Percentiles rank a stretch among this genome's conserved stretches.
These are phyloP conservation scores for Phytophthora sp. DNA, from an alignment of 352 stramenopile species.

Conservation along the genomic window DNA sequence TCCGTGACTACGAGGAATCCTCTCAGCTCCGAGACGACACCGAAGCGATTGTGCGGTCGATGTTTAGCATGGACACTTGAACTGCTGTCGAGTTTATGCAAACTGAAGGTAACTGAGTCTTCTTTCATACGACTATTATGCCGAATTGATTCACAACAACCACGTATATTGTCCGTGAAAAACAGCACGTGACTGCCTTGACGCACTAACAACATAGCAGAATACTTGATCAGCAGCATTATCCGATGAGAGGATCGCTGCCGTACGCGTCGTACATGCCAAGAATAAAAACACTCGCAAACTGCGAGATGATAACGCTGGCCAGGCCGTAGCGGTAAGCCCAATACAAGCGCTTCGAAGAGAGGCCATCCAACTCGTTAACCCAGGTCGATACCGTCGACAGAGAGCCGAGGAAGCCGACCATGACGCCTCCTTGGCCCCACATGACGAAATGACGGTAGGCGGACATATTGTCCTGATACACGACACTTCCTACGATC, in stretches of 20 bases:
- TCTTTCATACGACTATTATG: conserved; percentile 9
- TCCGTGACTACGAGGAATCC: conserved; percentile 33
- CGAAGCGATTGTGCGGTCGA: conserved; percentile 30
- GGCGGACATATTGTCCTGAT: conserved; percentile 28
- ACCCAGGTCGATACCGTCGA: conserved; percentile 78
- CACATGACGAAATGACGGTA: conserved; percentile 54
- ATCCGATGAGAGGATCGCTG: conserved; percentile 45
- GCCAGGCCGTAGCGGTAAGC: conserved; percentile 61
- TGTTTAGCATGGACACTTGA: conserved; percentile 38
- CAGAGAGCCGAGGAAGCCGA: conserved; percentile 69
- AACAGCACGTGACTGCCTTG: conserved; percentile 10
- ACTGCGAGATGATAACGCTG: conserved; percentile 57
- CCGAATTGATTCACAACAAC: conserved; percentile 10
- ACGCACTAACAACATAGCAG: conserved; percentile 30
- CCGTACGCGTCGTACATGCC: conserved; percentile 53
- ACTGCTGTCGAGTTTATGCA: background rate
- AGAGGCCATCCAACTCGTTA: conserved; percentile 60
- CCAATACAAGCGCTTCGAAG: conserved; percentile 49
- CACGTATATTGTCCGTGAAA: conserved; percentile 17
- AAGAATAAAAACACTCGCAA: conserved; percentile 65
- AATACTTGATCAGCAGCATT: conserved; percentile 9
- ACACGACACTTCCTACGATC: conserved; percentile 46
- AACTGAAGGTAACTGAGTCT: conserved; percentile 6
- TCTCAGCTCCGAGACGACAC: conserved; percentile 39
- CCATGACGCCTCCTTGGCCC: conserved; percentile 50